phyloP scores from a whole-genome alignment of 2,329 filamentous ascomycete species.

The Phaeophleospora eucalypticola region DNA sequence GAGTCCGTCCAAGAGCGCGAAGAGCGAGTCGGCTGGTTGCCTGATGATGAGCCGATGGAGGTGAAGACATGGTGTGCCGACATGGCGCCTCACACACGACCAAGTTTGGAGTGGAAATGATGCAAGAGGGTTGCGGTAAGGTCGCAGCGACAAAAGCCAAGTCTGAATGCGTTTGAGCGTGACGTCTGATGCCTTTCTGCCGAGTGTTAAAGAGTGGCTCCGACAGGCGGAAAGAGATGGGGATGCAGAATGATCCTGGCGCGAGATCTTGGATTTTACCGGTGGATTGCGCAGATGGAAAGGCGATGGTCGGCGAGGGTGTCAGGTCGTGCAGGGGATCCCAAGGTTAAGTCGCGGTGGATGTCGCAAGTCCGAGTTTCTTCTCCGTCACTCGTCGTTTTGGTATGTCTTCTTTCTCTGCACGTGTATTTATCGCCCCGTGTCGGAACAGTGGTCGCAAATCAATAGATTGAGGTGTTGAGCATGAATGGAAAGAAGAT shows the following conservation, averaged over 20 bases:
- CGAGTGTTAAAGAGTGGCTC: neutral
- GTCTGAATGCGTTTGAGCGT: too few relatives aligned
- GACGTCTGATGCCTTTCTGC: neutral
- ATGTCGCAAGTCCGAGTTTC: neutral
- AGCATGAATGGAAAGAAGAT: too few relatives aligned
- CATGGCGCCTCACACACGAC: neutral
- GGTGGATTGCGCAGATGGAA: neutral
- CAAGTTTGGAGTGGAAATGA: too few relatives aligned
- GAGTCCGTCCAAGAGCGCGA: slow-evolving; percentile 25
- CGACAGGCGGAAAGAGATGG: too few relatives aligned
- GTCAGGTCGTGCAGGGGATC: neutral
- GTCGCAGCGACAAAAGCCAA: too few relatives aligned
- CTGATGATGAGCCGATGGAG: slow-evolving; percentile 12
- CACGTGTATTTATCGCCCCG: too few relatives aligned
- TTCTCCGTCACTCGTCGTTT: too few relatives aligned
- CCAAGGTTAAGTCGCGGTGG: neutral
- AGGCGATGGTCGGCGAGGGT: neutral
- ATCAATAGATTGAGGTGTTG: too few relatives aligned
- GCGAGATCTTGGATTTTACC: neutral
- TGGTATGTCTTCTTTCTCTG: too few relatives aligned
- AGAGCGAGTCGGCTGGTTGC: slow-evolving; percentile 8
- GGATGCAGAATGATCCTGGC: too few relatives aligned
- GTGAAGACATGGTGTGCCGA: slow-evolving; percentile 8
- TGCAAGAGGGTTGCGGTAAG: too few relatives aligned
- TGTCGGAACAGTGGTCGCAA: too few relatives aligned